phyloP scores from a whole-genome alignment of 1,284 basidiomycete species.

The Termitomyces sp. region DNA sequence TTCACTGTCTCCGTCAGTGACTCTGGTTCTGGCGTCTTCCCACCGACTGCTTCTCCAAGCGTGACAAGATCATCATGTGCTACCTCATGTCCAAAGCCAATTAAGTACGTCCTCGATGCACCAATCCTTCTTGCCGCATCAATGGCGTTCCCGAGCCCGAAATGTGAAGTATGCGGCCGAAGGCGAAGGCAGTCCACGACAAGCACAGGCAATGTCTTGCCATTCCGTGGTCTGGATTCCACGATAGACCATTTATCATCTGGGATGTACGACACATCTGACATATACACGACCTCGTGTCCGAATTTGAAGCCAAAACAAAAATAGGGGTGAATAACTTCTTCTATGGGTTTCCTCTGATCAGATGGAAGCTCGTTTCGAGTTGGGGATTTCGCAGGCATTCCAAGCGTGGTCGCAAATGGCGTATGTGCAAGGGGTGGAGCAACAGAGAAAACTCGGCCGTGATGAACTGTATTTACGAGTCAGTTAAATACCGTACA shows the following conservation, averaged over 20 bases:
- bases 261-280: constrained; percentile 73
- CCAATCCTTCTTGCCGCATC: constrained; percentile 48
- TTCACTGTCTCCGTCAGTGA: constrained; percentile 36
- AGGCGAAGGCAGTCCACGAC: constrained; percentile 71
- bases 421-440: constrained; percentile 36
- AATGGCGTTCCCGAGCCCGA: constrained; percentile 60
- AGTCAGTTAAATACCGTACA: neutral
- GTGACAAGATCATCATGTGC: constrained; percentile 64
- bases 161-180: constrained; percentile 62
- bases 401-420: constrained; percentile 45
- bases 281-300: constrained; percentile 61
- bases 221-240: constrained; percentile 22
- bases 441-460: constrained; percentile 46
- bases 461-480: constrained; percentile 52
- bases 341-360: constrained; percentile 17
- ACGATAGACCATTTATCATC: constrained; percentile 60
- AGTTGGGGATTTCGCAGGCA: constrained; percentile 30
- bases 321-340: constrained; percentile 54
- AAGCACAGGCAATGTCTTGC: constrained; percentile 43
- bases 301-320: constrained; percentile 74
- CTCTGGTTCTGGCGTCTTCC: constrained; percentile 24
- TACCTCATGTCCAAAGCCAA: constrained; percentile 68
- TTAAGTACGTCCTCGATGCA: constrained; percentile 59
- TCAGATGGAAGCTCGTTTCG: constrained; percentile 11
- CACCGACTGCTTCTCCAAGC: constrained; percentile 49